Conservation (phyloP, 2,329 filamentous ascomycete genomes). For the Neodidymelliopsis sp. region DNA sequence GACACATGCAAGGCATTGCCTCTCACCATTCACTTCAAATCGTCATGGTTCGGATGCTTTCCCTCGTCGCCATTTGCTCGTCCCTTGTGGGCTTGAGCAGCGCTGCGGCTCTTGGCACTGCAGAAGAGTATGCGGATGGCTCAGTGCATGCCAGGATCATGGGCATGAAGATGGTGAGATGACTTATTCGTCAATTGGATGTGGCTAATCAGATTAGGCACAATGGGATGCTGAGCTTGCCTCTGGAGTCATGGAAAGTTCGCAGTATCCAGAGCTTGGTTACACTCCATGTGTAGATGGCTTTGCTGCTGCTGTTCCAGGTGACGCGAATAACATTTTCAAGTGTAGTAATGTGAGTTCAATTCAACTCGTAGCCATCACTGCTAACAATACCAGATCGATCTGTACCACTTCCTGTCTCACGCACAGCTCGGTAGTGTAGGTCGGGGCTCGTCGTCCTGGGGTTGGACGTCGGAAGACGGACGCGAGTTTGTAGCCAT, state of each 20-base stretch:
- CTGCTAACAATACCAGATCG: slow-evolving; percentile 46
- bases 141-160: slow-evolving; percentile 46
- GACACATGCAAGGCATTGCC: no score
- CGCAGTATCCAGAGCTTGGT: slow-evolving; percentile 38
- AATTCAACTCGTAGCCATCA: neutral
- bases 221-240: slow-evolving; percentile 38
- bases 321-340: slow-evolving; percentile 46
- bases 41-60: slow-evolving; percentile 25
- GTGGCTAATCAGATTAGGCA: no score
- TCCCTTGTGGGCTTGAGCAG: slow-evolving; percentile 29
- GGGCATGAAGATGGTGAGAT: slow-evolving; percentile 40
- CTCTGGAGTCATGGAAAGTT: slow-evolving; percentile 37
- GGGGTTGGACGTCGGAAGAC: slow-evolving; percentile 60
- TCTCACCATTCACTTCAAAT: no score
- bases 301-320: slow-evolving; percentile 43
- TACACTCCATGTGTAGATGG: slow-evolving; percentile 44
- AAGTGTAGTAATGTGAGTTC: slow-evolving; percentile 46
- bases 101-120: slow-evolving; percentile 32
- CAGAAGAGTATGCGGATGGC: slow-evolving; percentile 45
- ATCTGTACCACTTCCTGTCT: slow-evolving; percentile 63
- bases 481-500: slow-evolving; percentile 62
- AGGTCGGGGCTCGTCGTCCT: slow-evolving; percentile 53
- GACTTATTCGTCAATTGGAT: neutral
- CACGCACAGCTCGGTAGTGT: slow-evolving; percentile 60
- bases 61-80: slow-evolving; percentile 24